Percentiles rank a stretch among this genome's conserved stretches.
These are phyloP conservation scores for Metarhizium rileyi DNA, from an alignment of 2,329 filamentous ascomycete species.

Conservation along the genomic window DNA sequence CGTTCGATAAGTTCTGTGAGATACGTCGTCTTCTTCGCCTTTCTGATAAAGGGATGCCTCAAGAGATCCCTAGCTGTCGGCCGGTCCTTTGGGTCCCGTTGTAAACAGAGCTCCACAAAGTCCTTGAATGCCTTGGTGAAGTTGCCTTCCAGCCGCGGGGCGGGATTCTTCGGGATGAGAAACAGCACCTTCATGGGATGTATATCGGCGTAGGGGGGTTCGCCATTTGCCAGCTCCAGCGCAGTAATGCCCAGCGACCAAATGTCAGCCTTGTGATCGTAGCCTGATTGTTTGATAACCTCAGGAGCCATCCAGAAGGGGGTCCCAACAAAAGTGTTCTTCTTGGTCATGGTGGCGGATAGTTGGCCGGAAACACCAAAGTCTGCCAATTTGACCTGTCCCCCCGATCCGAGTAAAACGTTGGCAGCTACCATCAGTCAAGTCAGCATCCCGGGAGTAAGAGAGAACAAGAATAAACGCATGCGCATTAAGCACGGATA, in stretches of 20 bases:
- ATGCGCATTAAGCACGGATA: background rate
- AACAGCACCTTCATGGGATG: slow-evolving; percentile 98
- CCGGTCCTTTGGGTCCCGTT: slow-evolving; percentile 80
- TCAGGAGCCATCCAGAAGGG: slow-evolving; percentile 99
- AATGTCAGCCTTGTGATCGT: slow-evolving; percentile 96
- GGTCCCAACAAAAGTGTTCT: slow-evolving; percentile 96
- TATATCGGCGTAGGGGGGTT: slow-evolving; percentile 91
- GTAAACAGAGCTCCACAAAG: slow-evolving; percentile 73
- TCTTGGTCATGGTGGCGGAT: slow-evolving; percentile 98
- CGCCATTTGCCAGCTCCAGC: slow-evolving; percentile 80
- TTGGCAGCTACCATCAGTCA: slow-evolving; percentile 61
- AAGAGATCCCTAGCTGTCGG: slow-evolving; percentile 80
- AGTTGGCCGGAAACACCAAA: slow-evolving; percentile 96
- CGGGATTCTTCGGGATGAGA: slow-evolving; percentile 87
- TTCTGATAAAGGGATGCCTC: slow-evolving; percentile 81
- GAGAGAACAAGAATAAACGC: too few species aligned
- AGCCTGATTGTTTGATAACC: slow-evolving; percentile 96
- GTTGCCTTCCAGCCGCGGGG: slow-evolving; percentile 70
- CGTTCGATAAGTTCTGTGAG: slow-evolving; percentile 92
- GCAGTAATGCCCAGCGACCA: slow-evolving; percentile 96
- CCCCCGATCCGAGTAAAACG: slow-evolving; percentile 76
- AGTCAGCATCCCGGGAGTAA: background rate
- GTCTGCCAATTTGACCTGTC: slow-evolving; percentile 93
- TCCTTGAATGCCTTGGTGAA: slow-evolving; percentile 79
- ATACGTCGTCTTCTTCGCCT: slow-evolving; percentile 92